These are phyloP conservation scores for Vachellia collinsii DNA, from an alignment of 306 rosid species.

Conservation along the genomic window DNA sequence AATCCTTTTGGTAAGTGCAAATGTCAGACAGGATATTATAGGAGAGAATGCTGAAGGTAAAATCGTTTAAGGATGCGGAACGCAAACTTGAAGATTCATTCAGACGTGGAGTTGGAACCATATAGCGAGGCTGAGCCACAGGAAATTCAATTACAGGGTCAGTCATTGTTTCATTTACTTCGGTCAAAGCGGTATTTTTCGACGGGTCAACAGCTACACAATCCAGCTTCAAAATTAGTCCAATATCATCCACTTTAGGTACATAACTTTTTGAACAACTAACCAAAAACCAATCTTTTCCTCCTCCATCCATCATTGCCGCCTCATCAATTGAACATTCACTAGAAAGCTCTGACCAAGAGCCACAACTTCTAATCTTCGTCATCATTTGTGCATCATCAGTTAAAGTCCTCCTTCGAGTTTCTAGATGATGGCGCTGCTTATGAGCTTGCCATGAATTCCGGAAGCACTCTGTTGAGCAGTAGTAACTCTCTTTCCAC, in stretches of 20 bases:
- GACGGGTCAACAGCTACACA: constrained; percentile 38
- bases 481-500: constrained; percentile 32
- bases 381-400: not conserved
- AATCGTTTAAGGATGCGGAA: not conserved
- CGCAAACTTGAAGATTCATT: constrained; percentile 13
- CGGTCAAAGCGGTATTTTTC: constrained; percentile 16
- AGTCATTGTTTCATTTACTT: constrained; percentile 7
- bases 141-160: constrained; percentile 38
- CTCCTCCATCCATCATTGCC: constrained; percentile 3
- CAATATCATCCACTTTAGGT: constrained; percentile 39
- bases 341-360: constrained; percentile 1
- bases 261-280: constrained; percentile 24
- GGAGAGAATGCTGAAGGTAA: constrained; percentile 42
- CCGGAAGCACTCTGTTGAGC: constrained; percentile 23
- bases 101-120: not conserved
- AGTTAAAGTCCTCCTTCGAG: not conserved
- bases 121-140: constrained; percentile 24
- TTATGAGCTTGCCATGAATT: constrained; percentile 31
- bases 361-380: constrained; percentile 33
- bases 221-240: constrained; percentile 33
- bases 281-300: constrained; percentile 29
- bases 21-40: constrained; percentile 42
- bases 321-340: not conserved
- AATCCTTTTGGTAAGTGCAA: not conserved
- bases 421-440: constrained; percentile 15